These are phyloP conservation scores for Picea sitchensis DNA, from an alignment of 75 land plant genomes.

Conservation along the genomic window DNA sequence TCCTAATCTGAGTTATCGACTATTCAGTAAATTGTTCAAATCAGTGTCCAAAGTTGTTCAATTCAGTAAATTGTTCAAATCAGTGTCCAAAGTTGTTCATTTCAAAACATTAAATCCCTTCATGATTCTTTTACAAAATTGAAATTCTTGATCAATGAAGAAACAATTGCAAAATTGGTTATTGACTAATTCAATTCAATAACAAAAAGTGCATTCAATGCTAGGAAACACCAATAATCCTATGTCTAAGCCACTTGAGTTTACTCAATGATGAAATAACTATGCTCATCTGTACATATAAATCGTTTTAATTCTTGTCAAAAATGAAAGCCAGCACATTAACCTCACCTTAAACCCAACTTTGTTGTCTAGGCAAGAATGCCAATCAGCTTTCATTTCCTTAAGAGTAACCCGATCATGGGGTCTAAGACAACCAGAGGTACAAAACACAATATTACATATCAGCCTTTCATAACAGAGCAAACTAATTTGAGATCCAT, in stretches of 20 bases:
- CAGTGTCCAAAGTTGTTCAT: too few relatives aligned
- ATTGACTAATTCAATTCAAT: too few relatives aligned
- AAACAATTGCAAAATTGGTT: too few relatives aligned
- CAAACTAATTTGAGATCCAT: neutral
- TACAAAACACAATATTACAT: neutral
- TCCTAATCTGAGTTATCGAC: too few relatives aligned
- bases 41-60: too few relatives aligned
- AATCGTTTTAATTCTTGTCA: neutral
- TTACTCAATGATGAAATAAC: neutral
- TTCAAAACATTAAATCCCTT: too few relatives aligned
- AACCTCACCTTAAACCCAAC: slow-evolving; percentile 80
- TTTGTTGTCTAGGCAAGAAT: slow-evolving; percentile 72
- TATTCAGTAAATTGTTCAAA: too few relatives aligned
- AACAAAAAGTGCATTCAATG: neutral
- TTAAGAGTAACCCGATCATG: slow-evolving; percentile 89
- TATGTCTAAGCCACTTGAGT: neutral
- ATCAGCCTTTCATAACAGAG: neutral
- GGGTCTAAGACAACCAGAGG: slow-evolving; percentile 46
- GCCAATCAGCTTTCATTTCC: slow-evolving; percentile 93
- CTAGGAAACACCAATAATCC: neutral
- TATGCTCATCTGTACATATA: neutral
- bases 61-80: too few relatives aligned
- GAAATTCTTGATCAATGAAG: too few relatives aligned
- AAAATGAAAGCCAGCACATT: neutral
- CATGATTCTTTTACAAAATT: too few relatives aligned